These are phyloP conservation scores for Camellia sinensis DNA, from an alignment of 148 eudicot species.

Conservation along the genomic window DNA sequence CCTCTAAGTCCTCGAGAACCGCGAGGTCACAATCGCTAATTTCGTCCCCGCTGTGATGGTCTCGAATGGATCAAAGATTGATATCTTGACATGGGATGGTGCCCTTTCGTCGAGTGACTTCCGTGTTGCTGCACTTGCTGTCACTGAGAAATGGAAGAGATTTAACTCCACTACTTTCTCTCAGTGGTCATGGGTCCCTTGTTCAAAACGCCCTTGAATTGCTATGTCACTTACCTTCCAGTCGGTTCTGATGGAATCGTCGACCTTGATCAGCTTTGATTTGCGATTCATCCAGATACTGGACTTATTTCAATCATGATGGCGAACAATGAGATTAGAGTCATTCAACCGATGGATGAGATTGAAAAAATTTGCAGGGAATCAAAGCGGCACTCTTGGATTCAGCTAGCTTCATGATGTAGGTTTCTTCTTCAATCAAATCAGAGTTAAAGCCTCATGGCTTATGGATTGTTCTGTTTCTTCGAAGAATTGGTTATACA, in stretches of 20 bases:
- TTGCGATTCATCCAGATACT: constrained; percentile 64
- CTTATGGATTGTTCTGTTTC: neutral
- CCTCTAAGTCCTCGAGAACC: too few species aligned
- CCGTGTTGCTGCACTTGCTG: too few species aligned
- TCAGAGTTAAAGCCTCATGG: neutral
- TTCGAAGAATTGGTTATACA: neutral
- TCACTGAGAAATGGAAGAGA: too few species aligned
- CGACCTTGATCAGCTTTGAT: constrained; percentile 46
- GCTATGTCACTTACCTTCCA: constrained; percentile 79
- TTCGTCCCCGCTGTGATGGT: too few species aligned
- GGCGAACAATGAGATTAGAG: constrained; percentile 88
- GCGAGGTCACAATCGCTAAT: too few species aligned
- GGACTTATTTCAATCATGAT: constrained; percentile 80
- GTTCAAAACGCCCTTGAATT: too few species aligned
- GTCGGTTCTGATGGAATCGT: constrained; percentile 63
- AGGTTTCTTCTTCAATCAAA: neutral
- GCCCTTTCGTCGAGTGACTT: too few species aligned
- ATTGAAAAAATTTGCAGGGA: constrained; percentile 76
- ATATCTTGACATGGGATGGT: too few species aligned
- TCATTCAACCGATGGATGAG: constrained; percentile 82
- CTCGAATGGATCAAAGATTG: too few species aligned
- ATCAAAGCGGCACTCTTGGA: constrained; percentile 81
- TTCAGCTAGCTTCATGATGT: constrained; percentile 55
- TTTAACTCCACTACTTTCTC: too few species aligned
- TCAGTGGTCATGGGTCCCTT: too few species aligned